Percentiles rank a stretch among this genome's conserved stretches.
These are phyloP conservation scores for Knoxia roxburghii DNA, from an alignment of 257 asterid genomes.

Conservation along the genomic window DNA sequence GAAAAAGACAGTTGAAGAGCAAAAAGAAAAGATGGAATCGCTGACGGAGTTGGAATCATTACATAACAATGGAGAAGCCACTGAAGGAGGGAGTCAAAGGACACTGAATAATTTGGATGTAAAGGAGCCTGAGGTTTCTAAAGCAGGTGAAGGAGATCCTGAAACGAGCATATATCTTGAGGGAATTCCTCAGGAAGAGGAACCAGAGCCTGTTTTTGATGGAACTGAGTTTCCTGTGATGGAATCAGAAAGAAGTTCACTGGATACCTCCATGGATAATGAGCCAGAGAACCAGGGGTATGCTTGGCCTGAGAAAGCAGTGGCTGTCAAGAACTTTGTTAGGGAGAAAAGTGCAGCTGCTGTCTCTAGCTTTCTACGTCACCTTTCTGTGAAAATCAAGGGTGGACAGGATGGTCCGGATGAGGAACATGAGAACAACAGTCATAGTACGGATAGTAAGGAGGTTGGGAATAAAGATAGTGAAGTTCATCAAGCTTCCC, in stretches of 20 bases:
- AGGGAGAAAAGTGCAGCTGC: conserved; percentile 73
- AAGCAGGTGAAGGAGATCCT: conserved; percentile 18
- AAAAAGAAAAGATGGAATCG: conserved; percentile 22
- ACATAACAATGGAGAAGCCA: conserved; percentile 22
- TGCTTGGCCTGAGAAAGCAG: conserved; percentile 86
- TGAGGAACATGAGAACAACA: conserved; percentile 27
- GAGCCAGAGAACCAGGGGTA: conserved; percentile 42
- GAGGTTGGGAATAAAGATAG: conserved; percentile 29
- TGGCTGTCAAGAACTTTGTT: conserved; percentile 56
- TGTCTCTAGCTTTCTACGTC: conserved; percentile 62
- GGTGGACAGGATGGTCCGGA: conserved; percentile 40
- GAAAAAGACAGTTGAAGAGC: conserved; percentile 24
- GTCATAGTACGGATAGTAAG: conserved; percentile 12
- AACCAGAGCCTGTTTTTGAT: conserved; percentile 63
- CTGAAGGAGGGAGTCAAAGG: conserved; percentile 26
- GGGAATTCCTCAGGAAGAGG: conserved; percentile 39
- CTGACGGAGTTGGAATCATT: conserved; percentile 12
- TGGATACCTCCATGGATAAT: conserved; percentile 25
- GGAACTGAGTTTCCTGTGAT: conserved; percentile 56
- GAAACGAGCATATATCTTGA: conserved; percentile 24
- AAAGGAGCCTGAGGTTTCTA: conserved; percentile 8
- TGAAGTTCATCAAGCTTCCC: conserved; percentile 31
- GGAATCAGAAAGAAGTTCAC: conserved; percentile 39
- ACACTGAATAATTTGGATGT: conserved; percentile 12
- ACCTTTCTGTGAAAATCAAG: conserved; percentile 63